Conservation (phyloP, 495 filamentous ascomycete species). For the Rhypophila decipiens region DNA sequence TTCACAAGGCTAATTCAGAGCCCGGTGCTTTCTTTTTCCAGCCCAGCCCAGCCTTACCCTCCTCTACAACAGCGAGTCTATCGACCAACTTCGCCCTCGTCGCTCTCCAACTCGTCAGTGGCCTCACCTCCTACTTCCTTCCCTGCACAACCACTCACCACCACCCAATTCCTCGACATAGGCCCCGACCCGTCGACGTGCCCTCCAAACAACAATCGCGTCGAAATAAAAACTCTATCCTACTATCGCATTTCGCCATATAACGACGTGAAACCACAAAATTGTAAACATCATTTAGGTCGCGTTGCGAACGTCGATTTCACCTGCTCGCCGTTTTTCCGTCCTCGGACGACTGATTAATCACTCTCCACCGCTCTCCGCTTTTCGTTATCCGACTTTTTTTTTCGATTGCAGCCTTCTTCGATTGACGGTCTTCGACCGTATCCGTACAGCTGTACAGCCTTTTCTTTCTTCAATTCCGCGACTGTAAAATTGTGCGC, state of each 20-base stretch:
- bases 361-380: neutral
- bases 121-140: conserved; percentile 14
- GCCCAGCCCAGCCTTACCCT: conserved; percentile 28
- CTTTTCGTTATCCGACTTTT: neutral
- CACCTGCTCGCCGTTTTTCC: too few relatives aligned
- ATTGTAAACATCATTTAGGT: too few relatives aligned
- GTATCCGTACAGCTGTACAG: too few relatives aligned
- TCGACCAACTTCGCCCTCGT: conserved; percentile 1
- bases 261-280: too few relatives aligned
- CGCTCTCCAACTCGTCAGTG: conserved; percentile 4
- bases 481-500: too few relatives aligned
- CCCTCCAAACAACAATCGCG: too few relatives aligned
- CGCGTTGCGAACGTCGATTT: too few relatives aligned
- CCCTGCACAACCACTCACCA: neutral
- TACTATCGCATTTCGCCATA: too few relatives aligned
- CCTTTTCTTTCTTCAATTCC: neutral
- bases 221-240: too few relatives aligned
- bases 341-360: neutral
- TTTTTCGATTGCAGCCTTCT: neutral
- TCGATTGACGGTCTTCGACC: neutral
- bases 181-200: too few relatives aligned
- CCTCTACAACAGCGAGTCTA: conserved; percentile 4
- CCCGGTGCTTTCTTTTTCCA: conserved; percentile 19
- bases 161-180: neutral
- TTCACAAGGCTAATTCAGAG: conserved; percentile 32